A percentile compares a stretch with the other conserved stretches of the same genome.
These are phyloP conservation scores for Chaetomiaceae sp. DNA, from an alignment of 2,329 filamentous ascomycete species.

Conservation along the genomic window DNA sequence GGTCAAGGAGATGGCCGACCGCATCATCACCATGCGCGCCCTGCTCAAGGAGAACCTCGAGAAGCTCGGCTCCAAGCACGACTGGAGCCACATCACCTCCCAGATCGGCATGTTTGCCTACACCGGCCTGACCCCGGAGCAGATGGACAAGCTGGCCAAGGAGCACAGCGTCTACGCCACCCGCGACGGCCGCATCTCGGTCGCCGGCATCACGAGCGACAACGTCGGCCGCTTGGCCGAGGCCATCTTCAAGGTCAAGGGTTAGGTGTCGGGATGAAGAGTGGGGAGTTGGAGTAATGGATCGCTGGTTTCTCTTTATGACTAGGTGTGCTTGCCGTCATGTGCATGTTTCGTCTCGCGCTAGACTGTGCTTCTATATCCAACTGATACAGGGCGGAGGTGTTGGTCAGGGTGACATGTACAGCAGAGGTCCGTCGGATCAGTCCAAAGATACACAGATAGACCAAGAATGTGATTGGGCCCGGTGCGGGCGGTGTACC, in stretches of 20 bases:
- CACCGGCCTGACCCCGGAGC: conserved; percentile 83
- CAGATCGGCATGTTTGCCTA: conserved; percentile 99
- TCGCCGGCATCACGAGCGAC: conserved; percentile 74
- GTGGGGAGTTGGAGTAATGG: conserved; percentile 12
- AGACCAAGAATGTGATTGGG: neutral
- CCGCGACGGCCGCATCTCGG: conserved; percentile 82
- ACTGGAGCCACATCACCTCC: conserved; percentile 98
- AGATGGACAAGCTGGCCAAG: conserved; percentile 88
- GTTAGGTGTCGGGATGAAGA: conserved; percentile 36
- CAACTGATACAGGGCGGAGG: neutral
- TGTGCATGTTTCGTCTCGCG: neutral
- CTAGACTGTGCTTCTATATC: conserved; percentile 7
- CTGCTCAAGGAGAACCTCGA: conserved; percentile 93
- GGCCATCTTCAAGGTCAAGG: conserved; percentile 80
- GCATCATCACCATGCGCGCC: conserved; percentile 97
- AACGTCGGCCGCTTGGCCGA: conserved; percentile 79
- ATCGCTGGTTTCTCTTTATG: conserved; percentile 6
- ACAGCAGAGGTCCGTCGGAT: conserved; percentile 6
- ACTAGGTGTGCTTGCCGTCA: conserved; percentile 6
- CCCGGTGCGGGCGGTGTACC: neutral
- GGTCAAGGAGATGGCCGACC: conserved; percentile 98
- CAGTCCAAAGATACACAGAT: conserved; percentile 4
- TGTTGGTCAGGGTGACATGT: neutral
- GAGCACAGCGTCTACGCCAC: conserved; percentile 98
- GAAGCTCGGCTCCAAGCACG: conserved; percentile 89